Evolutionary conservation across 352 stramenopile species (phyloP).

Genomic region (Phytophthora colocasiae): DNA sequence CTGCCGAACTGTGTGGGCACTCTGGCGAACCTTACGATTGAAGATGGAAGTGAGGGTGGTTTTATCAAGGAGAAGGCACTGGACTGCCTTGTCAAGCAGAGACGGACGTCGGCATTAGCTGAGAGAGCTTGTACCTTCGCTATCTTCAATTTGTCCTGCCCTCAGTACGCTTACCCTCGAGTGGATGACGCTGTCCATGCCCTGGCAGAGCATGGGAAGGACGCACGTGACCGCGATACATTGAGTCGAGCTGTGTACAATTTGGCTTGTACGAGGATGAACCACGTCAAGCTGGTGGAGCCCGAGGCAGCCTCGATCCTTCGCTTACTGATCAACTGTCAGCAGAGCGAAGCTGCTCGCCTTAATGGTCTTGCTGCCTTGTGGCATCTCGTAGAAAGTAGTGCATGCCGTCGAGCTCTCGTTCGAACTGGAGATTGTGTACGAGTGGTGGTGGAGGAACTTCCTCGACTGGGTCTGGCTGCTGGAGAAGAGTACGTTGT

Average conservation of each 20-base stretch:
- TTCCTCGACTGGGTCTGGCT: conserved; percentile 33
- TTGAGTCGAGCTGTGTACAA: conserved; percentile 76
- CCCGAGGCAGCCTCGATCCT: conserved; percentile 52
- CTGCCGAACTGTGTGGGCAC: conserved; percentile 57
- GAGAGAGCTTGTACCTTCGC: conserved; percentile 59
- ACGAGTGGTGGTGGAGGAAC: conserved; percentile 51
- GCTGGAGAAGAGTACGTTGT: conserved; percentile 45
- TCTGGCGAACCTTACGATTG: conserved; percentile 78
- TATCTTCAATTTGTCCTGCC: conserved; percentile 76
- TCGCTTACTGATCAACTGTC: conserved; percentile 36
- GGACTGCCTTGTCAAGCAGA: conserved; percentile 63
- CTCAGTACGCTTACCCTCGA: conserved; percentile 67
- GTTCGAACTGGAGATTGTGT: conserved; percentile 53
- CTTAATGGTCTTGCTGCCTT: conserved; percentile 58
- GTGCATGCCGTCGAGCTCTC: conserved; percentile 52
- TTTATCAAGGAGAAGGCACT: conserved; percentile 83
- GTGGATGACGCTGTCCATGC: conserved; percentile 71
- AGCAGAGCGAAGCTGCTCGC: conserved; percentile 37
- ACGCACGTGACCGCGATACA: conserved; percentile 47
- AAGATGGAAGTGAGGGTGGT: conserved; percentile 65
- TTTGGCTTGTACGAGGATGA: conserved; percentile 63
- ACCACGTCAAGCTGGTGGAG: conserved; percentile 74
- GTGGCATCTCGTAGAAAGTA: conserved; percentile 65
- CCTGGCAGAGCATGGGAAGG: conserved; percentile 59
- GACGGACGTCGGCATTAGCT: conserved; percentile 40